Evolutionary conservation across 2,329 filamentous ascomycete species (phyloP).

Genomic region (Diplodia mutila): DNA sequence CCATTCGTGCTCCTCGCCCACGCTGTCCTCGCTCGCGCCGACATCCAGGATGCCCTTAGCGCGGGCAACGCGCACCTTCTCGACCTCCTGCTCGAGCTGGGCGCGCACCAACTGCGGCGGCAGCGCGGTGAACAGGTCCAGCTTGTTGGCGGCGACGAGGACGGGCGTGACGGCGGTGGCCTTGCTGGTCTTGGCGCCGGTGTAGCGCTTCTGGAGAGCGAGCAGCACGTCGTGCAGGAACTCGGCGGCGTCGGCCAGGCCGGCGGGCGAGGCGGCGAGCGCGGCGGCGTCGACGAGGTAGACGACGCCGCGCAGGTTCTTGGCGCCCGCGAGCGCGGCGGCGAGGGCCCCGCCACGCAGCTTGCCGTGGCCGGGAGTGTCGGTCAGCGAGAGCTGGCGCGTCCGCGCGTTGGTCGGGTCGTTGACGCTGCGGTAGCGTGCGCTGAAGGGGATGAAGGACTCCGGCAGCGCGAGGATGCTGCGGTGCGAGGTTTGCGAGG

Average conservation of each 20-base stretch:
- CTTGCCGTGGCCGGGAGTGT: constrained; percentile 96
- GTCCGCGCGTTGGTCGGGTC: constrained; percentile 59
- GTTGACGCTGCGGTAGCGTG: constrained; percentile 67
- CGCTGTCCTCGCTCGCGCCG: constrained; percentile 67
- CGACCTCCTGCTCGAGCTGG: constrained; percentile 79
- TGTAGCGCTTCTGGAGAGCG: constrained; percentile 73
- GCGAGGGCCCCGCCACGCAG: constrained; percentile 68
- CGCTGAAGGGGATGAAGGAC: constrained; percentile 57
- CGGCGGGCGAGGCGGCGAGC: constrained; percentile 39
- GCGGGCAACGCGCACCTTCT: constrained; percentile 73
- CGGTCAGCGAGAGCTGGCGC: constrained; percentile 75
- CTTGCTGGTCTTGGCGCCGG: constrained; percentile 60
- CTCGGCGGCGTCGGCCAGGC: constrained; percentile 71
- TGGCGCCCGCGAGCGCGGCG: constrained; percentile 42
- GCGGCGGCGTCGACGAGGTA: constrained; percentile 84
- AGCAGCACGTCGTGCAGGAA: constrained; percentile 93
- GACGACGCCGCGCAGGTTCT: constrained; percentile 68
- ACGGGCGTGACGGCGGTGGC: constrained; percentile 68
- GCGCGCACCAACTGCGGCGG: constrained; percentile 75
- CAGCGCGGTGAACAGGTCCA: constrained; percentile 91
- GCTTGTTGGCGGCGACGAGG: constrained; percentile 90
- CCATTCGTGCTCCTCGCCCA: constrained; percentile 64
- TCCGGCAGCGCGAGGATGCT: constrained; percentile 61
- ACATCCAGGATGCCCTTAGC: constrained; percentile 81
- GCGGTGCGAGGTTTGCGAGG: constrained; percentile 63